Percentiles rank a stretch among this genome's conserved stretches.
Conservation (phyloP, 768 basidiomycete species). For the Podaxis rugospora region DNA sequence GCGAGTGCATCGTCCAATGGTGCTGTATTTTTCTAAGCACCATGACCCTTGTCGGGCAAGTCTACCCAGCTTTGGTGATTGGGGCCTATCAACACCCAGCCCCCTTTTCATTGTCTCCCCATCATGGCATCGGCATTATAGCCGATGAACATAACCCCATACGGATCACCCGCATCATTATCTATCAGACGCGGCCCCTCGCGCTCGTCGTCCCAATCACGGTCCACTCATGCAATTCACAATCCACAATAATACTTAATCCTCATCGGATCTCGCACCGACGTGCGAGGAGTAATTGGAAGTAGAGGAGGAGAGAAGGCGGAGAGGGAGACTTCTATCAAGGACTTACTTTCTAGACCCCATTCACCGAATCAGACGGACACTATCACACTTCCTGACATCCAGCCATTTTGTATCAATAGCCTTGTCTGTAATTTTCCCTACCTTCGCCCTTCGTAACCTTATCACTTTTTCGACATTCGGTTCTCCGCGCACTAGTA, state of each 20-base stretch:
- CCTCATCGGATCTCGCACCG: background rate
- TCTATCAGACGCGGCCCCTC: background rate
- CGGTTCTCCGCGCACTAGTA: background rate
- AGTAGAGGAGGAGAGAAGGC: background rate
- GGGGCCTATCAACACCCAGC: background rate
- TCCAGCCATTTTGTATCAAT: conserved; percentile 21
- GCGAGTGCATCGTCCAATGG: conserved; percentile 46
- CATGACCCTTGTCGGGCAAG: conserved; percentile 16
- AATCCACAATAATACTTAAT: conserved; percentile 11
- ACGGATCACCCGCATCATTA: background rate
- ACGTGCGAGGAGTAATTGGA: background rate
- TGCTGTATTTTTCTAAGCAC: conserved; percentile 52
- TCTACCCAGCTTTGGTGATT: background rate
- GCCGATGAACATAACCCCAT: background rate
- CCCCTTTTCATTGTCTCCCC: background rate
- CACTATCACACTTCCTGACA: conserved; percentile 3
- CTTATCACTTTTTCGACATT: background rate
- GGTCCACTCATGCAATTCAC: conserved; percentile 5
- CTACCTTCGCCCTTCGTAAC: background rate
- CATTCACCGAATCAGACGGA: conserved; percentile 28
- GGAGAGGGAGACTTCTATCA: conserved; percentile 16
- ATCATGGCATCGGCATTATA: background rate
- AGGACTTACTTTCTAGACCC: conserved; percentile 19
- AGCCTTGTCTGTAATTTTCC: conserved; percentile 10
- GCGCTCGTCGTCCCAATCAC: conserved; percentile 7